Evolutionary conservation across 2,329 filamentous ascomycete species (phyloP), one percentile per base, ranked within the genome.

Genomic region (Colletotrichum cuscutae): DNA sequence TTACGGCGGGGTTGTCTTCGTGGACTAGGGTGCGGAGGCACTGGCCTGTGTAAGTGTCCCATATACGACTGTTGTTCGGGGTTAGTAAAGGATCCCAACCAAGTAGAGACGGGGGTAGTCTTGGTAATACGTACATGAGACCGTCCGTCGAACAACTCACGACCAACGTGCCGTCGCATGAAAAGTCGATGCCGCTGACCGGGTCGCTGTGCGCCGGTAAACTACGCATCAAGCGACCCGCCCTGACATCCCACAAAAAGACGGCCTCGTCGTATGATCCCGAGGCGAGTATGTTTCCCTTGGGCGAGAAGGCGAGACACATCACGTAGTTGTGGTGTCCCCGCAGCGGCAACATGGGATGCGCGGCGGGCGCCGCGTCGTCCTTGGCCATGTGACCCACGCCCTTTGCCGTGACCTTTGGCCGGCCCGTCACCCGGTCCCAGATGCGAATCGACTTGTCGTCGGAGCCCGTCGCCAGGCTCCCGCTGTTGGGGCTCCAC

Each of bases 291-390:
- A 98, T 98, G 80, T 99, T 99, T 28, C 97, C 97, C 82, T 98
- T 98, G 1, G 97, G 97, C n/a, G 94, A 96, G 82, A 98, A 98
- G 6, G 95, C 95, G 42, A 99, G 87, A 63, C 93, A 95, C 83
- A 97, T 98, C 37, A 99, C 92, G 82, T 98, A 98, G 83, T 97
- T 98, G 82, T 98, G 95, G 79, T 99, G 97, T 2, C 97, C 96
- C 28, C 93, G 87, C 76, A 98, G 86, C 5, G 90, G 89, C 2
- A 86, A 85, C 77, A 86, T 85, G 32, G 87, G 86, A 4, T 74
- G 65, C 65, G 15, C 71, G 13, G 63, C 66, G 7, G 67, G 32
- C 35, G 28, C 37, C 64, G 60, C 74, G 19, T 73, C 73, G 52
- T 74, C 72, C 58, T 74, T 73, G 57, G 71, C 75, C 70, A 70